Conservation (phyloP, 768 basidiomycete genomes). For the Infundibulicybe gibba region DNA sequence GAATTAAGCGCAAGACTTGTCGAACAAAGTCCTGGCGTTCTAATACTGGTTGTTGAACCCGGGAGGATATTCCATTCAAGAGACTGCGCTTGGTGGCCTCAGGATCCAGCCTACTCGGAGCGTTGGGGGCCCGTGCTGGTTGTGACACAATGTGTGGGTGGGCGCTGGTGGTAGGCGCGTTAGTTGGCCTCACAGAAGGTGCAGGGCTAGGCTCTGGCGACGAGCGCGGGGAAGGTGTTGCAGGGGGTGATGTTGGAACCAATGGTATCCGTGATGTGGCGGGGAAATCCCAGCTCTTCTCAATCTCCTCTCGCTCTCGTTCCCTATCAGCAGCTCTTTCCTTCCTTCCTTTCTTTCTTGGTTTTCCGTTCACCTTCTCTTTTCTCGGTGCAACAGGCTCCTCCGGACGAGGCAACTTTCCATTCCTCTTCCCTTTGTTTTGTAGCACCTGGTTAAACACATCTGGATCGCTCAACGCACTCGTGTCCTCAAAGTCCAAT, state of each 20-base stretch:
- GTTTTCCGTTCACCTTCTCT: constrained; percentile 24
- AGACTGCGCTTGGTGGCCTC: too few species aligned
- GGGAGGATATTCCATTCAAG: too few species aligned
- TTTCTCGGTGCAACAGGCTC: constrained; percentile 5
- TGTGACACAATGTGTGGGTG: too few species aligned
- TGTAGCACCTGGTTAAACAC: constrained; percentile 41
- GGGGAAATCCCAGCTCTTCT: constrained; percentile 61
- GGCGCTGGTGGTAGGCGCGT: not conserved
- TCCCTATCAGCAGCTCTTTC: constrained; percentile 36
- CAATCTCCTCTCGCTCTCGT: constrained; percentile 46
- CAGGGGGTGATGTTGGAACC: constrained; percentile 9
- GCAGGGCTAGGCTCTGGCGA: constrained; percentile 9
- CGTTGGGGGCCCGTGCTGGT: too few species aligned
- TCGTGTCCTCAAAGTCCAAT: constrained; percentile 72
- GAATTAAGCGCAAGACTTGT: constrained; percentile 57
- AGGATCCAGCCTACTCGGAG: too few species aligned
- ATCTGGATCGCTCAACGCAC: constrained; percentile 65
- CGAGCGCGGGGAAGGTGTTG: constrained; percentile 18
- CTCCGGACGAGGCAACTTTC: not conserved
- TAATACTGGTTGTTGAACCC: constrained; percentile 11
- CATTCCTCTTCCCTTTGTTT: constrained; percentile 18
- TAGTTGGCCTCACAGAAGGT: not conserved
- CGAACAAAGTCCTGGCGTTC: constrained; percentile 56
- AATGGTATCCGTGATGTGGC: constrained; percentile 9
- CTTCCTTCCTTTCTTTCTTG: constrained; percentile 30